Base-by-base conservation (phyloP, 148 eudicot genomes). In the Limonium bicolor region DNA sequence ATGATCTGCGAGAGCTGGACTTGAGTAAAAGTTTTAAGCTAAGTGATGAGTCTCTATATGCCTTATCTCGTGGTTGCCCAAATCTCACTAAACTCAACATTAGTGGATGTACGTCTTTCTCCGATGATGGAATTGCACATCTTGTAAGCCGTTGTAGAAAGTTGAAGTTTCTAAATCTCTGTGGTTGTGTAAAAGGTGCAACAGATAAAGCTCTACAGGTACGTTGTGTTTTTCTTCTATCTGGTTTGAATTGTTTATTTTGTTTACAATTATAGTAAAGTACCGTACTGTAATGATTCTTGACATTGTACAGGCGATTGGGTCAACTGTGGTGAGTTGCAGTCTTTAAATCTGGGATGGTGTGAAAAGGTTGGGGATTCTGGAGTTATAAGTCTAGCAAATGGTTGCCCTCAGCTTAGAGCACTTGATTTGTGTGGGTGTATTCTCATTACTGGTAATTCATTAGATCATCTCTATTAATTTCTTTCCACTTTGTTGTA, bases 351-450 rank as follows among this genome's bases (percentile, higher is more conserved):
- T 62, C 67, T 90, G 35, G 95, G 99, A 17, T 90, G 99, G 99
- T 90, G 99, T 51, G 99, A 84, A 45, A 68, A 74, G 17, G 82
- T 90, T 29, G 68, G 93, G 4, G 99, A 90, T 67, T 38, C 51
- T 7, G 99, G 99, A 24, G 87, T 90, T 6, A 84, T 68, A 54
- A 80, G 99, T 54, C 68, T 90, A 27, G 95, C 93, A 3, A 74
- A 80, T 70, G 88, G 93, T 20, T 90, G 99, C 54, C 95, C 93
- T 1, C 68, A 84, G 52, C 72, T 90, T 26, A 67, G 72, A 73
- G 92, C 90, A 20, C 77, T 90, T 5, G 97, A 90, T 53, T 53
- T 90, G 66, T 90, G 97, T 56, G 95, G 95, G 1, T 84, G 95
- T 68, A 72, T 74, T 45, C 97, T 74, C 54, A 90, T 90, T 48